These are phyloP conservation scores for Herpomyces periplanetae DNA, from an alignment of 2,329 filamentous ascomycete species.

Conservation along the genomic window DNA sequence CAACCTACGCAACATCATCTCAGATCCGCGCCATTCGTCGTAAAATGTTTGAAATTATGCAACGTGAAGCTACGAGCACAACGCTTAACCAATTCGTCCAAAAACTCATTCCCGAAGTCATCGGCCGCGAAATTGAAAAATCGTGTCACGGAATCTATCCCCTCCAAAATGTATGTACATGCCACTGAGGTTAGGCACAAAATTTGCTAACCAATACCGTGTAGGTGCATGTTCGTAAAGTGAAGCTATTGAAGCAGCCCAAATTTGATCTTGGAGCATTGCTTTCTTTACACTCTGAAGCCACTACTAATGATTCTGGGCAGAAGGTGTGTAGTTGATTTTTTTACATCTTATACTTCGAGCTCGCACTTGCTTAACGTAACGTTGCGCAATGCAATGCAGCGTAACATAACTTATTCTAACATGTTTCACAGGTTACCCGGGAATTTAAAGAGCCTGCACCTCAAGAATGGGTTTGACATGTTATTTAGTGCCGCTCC, in stretches of 20 bases:
- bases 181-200: slow-evolving; percentile 1
- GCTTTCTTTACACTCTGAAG: slow-evolving; percentile 89
- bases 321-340: slow-evolving; percentile 27
- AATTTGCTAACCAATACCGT: slow-evolving; percentile 7
- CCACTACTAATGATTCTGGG: slow-evolving; percentile 68
- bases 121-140: slow-evolving; percentile 98
- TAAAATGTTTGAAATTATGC: slow-evolving; percentile 99
- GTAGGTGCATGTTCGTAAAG: slow-evolving; percentile 97
- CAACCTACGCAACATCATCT: slow-evolving; percentile 80
- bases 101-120: slow-evolving; percentile 97
- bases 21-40: slow-evolving; percentile 93
- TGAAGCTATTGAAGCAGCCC: slow-evolving; percentile 91
- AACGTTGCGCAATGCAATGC: no score
- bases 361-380: slow-evolving; percentile 1
- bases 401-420: no score
- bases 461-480: slow-evolving; percentile 66
- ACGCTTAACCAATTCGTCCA: slow-evolving; percentile 80
- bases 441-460: slow-evolving; percentile 91
- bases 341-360: not conserved
- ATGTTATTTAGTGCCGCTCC: no score
- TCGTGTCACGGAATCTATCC: slow-evolving; percentile 97
- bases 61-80: slow-evolving; percentile 72
- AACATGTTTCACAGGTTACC: slow-evolving; percentile 14
- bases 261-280: slow-evolving; percentile 97
- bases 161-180: slow-evolving; percentile 47